Evolutionary conservation across 2,329 filamentous ascomycete genomes (phyloP).

Genomic region (Pseudocercospora eumusae): DNA sequence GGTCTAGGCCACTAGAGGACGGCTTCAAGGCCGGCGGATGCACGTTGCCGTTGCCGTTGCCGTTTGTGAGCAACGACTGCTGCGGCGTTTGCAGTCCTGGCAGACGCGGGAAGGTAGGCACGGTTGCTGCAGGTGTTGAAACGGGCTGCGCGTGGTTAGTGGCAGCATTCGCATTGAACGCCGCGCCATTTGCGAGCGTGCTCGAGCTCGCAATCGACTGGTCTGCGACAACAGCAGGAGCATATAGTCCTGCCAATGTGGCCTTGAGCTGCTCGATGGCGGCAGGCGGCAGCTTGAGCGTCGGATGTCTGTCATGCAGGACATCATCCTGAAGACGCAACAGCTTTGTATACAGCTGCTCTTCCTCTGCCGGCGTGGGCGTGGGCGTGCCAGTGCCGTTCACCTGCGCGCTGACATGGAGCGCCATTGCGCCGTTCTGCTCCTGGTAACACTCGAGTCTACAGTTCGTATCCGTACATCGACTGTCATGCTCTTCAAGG

Average conservation of each 20-base stretch:
- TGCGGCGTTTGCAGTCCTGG: slow-evolving; percentile 29
- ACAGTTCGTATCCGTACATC: slow-evolving; percentile 24
- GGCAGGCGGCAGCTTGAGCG: slow-evolving; percentile 59
- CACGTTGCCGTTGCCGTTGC: slow-evolving; percentile 21
- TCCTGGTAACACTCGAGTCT: slow-evolving; percentile 20
- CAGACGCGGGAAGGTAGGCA: slow-evolving; percentile 22
- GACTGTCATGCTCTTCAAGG: slow-evolving; percentile 14
- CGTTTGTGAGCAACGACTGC: slow-evolving; percentile 14
- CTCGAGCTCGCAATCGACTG: slow-evolving; percentile 12
- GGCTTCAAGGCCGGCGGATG: slow-evolving; percentile 23
- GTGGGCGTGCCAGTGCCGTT: slow-evolving; percentile 28
- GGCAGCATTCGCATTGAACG: slow-evolving; percentile 27
- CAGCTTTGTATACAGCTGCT: slow-evolving; percentile 69
- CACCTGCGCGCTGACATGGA: slow-evolving; percentile 22
- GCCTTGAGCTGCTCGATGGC: slow-evolving; percentile 46
- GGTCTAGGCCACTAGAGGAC: slow-evolving; percentile 64
- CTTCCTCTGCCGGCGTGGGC: slow-evolving; percentile 35
- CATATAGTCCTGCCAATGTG: slow-evolving; percentile 18
- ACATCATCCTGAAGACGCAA: slow-evolving; percentile 78
- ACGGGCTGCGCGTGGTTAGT: slow-evolving; percentile 31
- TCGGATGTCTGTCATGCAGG: slow-evolving; percentile 71
- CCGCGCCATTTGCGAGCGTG: slow-evolving; percentile 25
- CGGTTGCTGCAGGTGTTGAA: slow-evolving; percentile 13
- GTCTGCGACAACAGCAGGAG: slow-evolving; percentile 16
- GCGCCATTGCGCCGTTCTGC: slow-evolving; percentile 25